Evolutionary conservation across 2,329 filamentous ascomycete genomes (phyloP).

Genomic region (Colletotrichum endophyticum): DNA sequence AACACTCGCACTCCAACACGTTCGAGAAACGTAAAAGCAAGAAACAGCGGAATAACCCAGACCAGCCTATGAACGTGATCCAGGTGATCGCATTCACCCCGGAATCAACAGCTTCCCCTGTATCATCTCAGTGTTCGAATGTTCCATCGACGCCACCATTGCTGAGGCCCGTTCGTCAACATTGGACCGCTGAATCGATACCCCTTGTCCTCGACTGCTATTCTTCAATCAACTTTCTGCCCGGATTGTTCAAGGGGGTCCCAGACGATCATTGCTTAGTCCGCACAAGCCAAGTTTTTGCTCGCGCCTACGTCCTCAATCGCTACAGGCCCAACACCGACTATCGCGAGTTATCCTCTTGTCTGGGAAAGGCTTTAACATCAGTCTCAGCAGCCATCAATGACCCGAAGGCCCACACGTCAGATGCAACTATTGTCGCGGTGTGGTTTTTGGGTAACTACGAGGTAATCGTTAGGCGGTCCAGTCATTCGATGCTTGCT

Average conservation of each 20-base stretch:
- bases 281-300: constrained; percentile 44
- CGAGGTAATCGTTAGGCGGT: constrained; percentile 30
- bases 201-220: constrained; percentile 45
- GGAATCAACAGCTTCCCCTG: neutral
- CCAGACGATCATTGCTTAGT: constrained; percentile 37
- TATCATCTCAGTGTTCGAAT: neutral
- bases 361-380: constrained; percentile 40
- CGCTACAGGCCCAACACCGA: constrained; percentile 33
- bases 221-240: constrained; percentile 37
- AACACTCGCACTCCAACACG: constrained; percentile 33
- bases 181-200: constrained; percentile 43
- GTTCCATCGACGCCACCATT: neutral
- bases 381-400: constrained; percentile 41
- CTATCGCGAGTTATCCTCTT: constrained; percentile 36
- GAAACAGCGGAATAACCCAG: constrained; percentile 22
- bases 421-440: constrained; percentile 40
- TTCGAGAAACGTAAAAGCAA: constrained; percentile 31
- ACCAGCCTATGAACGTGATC: neutral
- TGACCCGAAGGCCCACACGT: constrained; percentile 28
- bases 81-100: neutral
- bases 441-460: constrained; percentile 46
- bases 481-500: neutral
- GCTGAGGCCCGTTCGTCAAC: constrained; percentile 28
- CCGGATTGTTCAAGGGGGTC: constrained; percentile 29
- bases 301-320: constrained; percentile 43